Evolutionary conservation across 768 basidiomycete genomes (phyloP), one percentile per base, ranked within the genome.

Genomic region (Agrocybe chaxingu): DNA sequence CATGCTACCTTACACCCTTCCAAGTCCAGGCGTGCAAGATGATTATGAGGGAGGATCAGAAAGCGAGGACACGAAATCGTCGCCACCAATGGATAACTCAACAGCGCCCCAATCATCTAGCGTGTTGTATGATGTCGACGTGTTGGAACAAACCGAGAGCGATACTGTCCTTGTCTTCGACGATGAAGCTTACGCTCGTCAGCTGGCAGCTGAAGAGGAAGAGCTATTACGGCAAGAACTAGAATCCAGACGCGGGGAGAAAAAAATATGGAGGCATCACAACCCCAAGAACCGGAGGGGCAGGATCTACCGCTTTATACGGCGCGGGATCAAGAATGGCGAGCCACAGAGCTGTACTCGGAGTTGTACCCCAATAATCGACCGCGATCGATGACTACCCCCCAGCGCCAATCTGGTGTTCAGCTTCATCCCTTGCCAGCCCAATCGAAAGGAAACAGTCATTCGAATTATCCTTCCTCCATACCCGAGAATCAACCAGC

Each of bases 151-250:
- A 24, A 31, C 38, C 13, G 32, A 36, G 8, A 45, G 40, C 4
- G 35, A 54, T 40, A 55, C 44, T 19, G 48, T 57, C 13, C 57
- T 64, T 11, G 58, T 56, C 63, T 62, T 72, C 38, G 70, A 72
- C 37, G 77, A 79, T 51, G 78, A 77, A 52, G 75, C 70, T 0
- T 65, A 75, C 40, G 75, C 77, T 35, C 71, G 74, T 40, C 61
- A 56, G 51, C 60, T 70, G n/a, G 69, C 69, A 11, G 70, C 74
- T 44, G 74, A 75, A 46, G 72, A 74, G 47, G 67, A 66, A 52
- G 51, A 62, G 16, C 54, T 62, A 33, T 53, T 53, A 9, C 52
- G 51, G 10, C 55, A 52, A 44, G 55, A 54, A 39, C 42, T 47
- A 35, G 12, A 44, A 41, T 47, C 42, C 47, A 59, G 40, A 38